Conservation (phyloP, 139 green algal genomes). For the Astrephomene gubernaculifera region DNA sequence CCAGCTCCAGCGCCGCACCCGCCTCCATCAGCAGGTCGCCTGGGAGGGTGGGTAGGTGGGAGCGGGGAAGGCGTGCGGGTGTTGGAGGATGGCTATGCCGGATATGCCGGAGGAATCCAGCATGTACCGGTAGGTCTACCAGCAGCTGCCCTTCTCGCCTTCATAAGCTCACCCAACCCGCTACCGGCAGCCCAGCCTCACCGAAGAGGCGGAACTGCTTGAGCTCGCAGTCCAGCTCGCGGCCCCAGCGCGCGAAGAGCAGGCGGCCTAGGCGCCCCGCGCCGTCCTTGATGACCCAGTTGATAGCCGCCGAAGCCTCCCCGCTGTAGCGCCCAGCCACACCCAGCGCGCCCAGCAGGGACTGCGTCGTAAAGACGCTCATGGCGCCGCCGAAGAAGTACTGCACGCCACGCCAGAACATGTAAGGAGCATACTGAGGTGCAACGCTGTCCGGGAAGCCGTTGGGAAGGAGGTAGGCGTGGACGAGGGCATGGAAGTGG, state of each 20-base stretch:
- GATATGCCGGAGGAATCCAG: too few relatives aligned
- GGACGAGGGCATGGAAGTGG: constrained; percentile 42
- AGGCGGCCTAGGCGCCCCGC: constrained; percentile 87
- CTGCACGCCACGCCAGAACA: constrained; percentile 86
- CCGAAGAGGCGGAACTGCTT: constrained; percentile 91
- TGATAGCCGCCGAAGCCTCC: constrained; percentile 86
- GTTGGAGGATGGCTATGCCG: background rate
- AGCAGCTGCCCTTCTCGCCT: background rate
- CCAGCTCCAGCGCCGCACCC: constrained; percentile 83
- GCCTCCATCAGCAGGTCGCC: constrained; percentile 74
- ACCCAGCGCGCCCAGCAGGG: constrained; percentile 81
- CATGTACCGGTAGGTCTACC: too few relatives aligned
- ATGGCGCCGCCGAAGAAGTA: constrained; percentile 91
- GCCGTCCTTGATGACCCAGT: constrained; percentile 89
- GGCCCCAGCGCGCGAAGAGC: constrained; percentile 88
- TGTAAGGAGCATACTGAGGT: constrained; percentile 85
- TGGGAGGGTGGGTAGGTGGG: background rate
- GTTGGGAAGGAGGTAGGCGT: constrained; percentile 69
- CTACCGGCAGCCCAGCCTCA: constrained; percentile 12
- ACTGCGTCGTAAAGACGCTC: constrained; percentile 80
- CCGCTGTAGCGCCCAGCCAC: constrained; percentile 57
- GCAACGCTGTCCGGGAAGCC: constrained; percentile 85
- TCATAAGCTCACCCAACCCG: background rate
- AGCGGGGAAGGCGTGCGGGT: background rate
- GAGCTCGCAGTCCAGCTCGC: constrained; percentile 89